Evolutionary conservation across 306 rosid genomes (phyloP).

Genomic region (Boehmeria nivea): DNA sequence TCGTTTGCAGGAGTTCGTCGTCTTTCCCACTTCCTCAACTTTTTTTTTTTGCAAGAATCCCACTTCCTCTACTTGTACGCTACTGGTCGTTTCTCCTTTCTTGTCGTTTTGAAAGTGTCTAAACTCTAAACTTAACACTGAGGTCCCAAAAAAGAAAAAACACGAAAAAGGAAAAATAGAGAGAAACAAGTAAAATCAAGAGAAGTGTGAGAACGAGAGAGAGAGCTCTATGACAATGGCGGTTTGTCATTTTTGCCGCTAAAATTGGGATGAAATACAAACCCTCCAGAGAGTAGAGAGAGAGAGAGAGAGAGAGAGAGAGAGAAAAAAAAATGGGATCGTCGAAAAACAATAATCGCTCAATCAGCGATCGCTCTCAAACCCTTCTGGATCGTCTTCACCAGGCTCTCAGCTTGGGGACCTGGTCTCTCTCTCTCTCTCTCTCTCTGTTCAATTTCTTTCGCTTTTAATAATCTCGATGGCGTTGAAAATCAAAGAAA

Average conservation of each 20-base stretch:
- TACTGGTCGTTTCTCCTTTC: no score
- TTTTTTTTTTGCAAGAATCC: no score
- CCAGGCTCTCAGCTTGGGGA: conserved; percentile 66
- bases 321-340: conserved; percentile 31
- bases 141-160: no score
- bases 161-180: no score
- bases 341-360: conserved; percentile 34
- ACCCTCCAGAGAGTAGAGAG: neutral
- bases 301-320: no score
- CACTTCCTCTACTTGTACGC: no score
- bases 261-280: neutral
- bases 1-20: no score
- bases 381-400: conserved; percentile 71
- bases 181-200: neutral
- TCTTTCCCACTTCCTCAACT: no score
- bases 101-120: no score
- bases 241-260: conserved; percentile 4
- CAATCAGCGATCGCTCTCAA: conserved; percentile 35
- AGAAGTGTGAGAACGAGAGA: no score
- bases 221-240: neutral
- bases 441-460: neutral
- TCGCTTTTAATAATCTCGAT: neutral
- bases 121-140: no score
- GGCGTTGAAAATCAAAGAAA: no score
- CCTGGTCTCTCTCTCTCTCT: conserved; percentile 37